Base-by-base conservation (phyloP, 139 green algal species). In the Edaphochlamys debaryana region DNA sequence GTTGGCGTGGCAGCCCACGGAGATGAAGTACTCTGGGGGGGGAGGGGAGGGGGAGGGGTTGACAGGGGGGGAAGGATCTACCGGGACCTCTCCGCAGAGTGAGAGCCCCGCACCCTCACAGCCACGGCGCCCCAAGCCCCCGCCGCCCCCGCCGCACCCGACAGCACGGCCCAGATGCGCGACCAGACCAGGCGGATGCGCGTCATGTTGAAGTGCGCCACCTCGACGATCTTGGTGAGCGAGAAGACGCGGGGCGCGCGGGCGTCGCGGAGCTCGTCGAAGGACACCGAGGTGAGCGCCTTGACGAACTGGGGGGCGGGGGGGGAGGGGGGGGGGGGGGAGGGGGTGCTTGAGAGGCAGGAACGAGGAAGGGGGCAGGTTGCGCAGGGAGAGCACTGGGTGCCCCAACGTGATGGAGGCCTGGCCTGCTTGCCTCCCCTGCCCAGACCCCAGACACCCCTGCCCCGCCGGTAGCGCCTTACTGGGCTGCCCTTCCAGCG, bases 201-300 rank as follows among this genome's bases (percentile, higher is more conserved):
- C 29, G 67, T 93, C 96, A 99, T 99, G 93, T 99, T 99, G 94
- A 97, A 98, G 85, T 99, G 96, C 58, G 95, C 90, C 62, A 99
- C 94, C 91, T 99, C 97, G 42, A 99, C 96, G 69, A 99, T 98
- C 86, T 98, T 98, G 68, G 94, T 94, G 25, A 99, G 91, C 64
- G 75, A 90, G 90, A 98, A 99, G 17, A 99, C 94, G 45, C 97
- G 91, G 0, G 97, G 97, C 9, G 90, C 69, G 32, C 68, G 69
- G 58, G 77, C 78, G 69, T 92, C 83, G 2, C 70, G 72, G 58
- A 93, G 86, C 90, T 97, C 94, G 67, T 95, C 94, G 7, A 80
- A 13, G 85, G 37, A 92, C 48, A 98, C 88, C 23, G 80, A 38
- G 7, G 80, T 89, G 72, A 99, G 93, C 38, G 96, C 94, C 2